A percentile compares a stretch with the other conserved stretches of the same genome.
These are phyloP conservation scores for Rubroboletus satanas DNA, from an alignment of 768 basidiomycete species.

Conservation along the genomic window DNA sequence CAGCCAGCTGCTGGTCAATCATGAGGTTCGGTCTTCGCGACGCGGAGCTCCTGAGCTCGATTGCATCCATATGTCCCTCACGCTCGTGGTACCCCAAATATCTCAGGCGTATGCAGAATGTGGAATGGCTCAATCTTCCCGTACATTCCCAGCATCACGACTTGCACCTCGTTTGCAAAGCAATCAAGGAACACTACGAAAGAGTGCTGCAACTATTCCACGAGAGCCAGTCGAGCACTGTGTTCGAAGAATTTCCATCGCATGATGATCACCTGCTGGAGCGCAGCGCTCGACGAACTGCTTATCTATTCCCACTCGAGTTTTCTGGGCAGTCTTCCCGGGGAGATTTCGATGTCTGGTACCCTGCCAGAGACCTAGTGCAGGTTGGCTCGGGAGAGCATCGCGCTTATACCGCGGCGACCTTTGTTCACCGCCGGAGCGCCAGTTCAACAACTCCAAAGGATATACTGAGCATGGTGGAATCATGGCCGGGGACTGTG, in stretches of 20 bases:
- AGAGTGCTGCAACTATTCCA: slow-evolving; percentile 13
- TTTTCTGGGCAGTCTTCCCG: background rate
- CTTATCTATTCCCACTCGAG: slow-evolving; percentile 12
- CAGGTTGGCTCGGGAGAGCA: slow-evolving; percentile 1
- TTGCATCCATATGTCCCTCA: slow-evolving; percentile 33
- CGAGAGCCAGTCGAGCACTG: background rate
- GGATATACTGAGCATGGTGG: slow-evolving; percentile 2
- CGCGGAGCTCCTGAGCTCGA: slow-evolving; percentile 30
- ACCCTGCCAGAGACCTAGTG: slow-evolving; percentile 11
- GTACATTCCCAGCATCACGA: slow-evolving; percentile 31
- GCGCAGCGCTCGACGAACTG: slow-evolving; percentile 17
- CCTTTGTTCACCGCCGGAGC: background rate
- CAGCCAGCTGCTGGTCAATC: background rate
- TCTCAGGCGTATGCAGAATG: slow-evolving; percentile 37
- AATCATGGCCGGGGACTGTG: slow-evolving; percentile 4
- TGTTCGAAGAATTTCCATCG: slow-evolving; percentile 6
- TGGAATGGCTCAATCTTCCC: slow-evolving; percentile 28
- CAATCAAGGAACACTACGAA: slow-evolving; percentile 29
- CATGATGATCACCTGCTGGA: slow-evolving; percentile 9
- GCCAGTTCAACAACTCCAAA: background rate
- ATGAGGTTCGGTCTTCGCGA: slow-evolving; percentile 17
- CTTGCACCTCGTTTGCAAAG: slow-evolving; percentile 21
- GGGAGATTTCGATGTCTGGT: slow-evolving; percentile 1
- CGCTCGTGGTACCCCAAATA: slow-evolving; percentile 39
- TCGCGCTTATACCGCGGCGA: slow-evolving; percentile 18